These are phyloP conservation scores for Rubroboletus satanas DNA, from an alignment of 768 basidiomycete species.

Conservation along the genomic window DNA sequence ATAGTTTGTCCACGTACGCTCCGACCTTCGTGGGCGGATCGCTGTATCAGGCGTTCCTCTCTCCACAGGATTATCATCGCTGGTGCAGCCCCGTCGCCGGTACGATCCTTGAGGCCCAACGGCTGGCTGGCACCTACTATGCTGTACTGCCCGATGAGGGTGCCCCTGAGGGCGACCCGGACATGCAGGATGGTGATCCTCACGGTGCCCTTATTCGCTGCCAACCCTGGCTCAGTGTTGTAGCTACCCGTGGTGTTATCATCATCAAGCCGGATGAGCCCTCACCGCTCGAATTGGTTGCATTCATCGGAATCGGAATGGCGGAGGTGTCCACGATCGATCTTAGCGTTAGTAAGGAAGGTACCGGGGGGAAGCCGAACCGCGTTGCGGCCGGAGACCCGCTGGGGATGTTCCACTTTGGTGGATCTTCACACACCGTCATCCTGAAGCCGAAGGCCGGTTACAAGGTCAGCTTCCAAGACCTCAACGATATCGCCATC, in stretches of 20 bases:
- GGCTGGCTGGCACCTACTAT: slow-evolving; percentile 9
- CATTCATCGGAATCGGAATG: slow-evolving; percentile 38
- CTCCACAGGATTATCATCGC: neutral
- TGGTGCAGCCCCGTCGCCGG: neutral
- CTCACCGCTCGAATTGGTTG: slow-evolving; percentile 47
- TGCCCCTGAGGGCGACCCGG: neutral
- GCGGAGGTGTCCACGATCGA: slow-evolving; percentile 28
- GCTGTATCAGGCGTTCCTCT: slow-evolving; percentile 49
- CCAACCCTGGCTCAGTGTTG: slow-evolving; percentile 40
- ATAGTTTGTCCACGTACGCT: slow-evolving; percentile 13
- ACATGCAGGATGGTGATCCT: slow-evolving; percentile 5
- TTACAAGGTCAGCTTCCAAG: neutral
- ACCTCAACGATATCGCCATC: neutral
- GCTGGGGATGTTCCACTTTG: slow-evolving; percentile 52
- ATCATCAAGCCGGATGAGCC: slow-evolving; percentile 46
- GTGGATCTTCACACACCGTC: slow-evolving; percentile 48
- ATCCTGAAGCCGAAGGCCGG: slow-evolving; percentile 28
- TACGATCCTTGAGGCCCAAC: neutral
- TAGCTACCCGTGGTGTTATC: slow-evolving; percentile 50
- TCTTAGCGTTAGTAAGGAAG: slow-evolving; percentile 8
- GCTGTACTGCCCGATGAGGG: slow-evolving; percentile 14
- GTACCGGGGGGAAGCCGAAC: neutral
- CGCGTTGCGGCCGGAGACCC: neutral
- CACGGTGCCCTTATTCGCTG: slow-evolving; percentile 25
- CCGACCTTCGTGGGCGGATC: slow-evolving; percentile 45